Base-by-base conservation (phyloP, 116 monocot species). In the Posidonia oceanica region DNA sequence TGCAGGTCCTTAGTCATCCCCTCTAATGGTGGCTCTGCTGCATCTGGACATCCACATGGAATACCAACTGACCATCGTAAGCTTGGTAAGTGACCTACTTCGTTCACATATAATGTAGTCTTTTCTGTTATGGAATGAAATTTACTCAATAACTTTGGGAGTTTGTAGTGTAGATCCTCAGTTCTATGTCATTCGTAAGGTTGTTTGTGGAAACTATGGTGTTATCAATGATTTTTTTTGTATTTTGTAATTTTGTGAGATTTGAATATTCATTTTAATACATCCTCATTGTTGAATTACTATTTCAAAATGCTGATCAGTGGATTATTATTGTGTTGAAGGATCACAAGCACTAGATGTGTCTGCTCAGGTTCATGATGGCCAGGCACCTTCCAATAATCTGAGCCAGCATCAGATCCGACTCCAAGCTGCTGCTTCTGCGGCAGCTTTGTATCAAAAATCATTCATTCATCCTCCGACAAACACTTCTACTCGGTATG, bases 1-100 rank as follows among this genome's bases (percentile, higher is more conserved):
- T 95, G 95, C 77, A 76, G 91, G 81, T 67, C 91, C 36, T 72
- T 77, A 13, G 90, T 95, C 69, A 72, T 79, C 55, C 88, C 88
- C 73, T 78, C 88, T 78, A 84, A 91, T 60, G 79, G 75, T 66
- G 76, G 58, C 8, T 22, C 74, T 44, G 75, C 61, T 71, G 62
- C 21, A 36, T 23, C 77, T 61, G 77, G 70, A 20, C 67, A 36
- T n/a, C 84, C 78, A 37, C 80, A 75, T 65, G 73, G 69, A 71
- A 15, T 16, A 13, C 76, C 76, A 36, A 74, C 88, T 68, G 70
- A 86, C 39, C 55, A 61, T 68, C 62, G 14, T 41, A 88, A 81
- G 66, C 36, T 78, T 74, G 82, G 94, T 91, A 79, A 80, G 13
- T n/a, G 41, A 16, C 2, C 29, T n/a, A n/a, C n/a, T 65, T 65